These are phyloP conservation scores for Ganoderma resinaceum DNA, from an alignment of 1,284 basidiomycete genomes.

Conservation along the genomic window DNA sequence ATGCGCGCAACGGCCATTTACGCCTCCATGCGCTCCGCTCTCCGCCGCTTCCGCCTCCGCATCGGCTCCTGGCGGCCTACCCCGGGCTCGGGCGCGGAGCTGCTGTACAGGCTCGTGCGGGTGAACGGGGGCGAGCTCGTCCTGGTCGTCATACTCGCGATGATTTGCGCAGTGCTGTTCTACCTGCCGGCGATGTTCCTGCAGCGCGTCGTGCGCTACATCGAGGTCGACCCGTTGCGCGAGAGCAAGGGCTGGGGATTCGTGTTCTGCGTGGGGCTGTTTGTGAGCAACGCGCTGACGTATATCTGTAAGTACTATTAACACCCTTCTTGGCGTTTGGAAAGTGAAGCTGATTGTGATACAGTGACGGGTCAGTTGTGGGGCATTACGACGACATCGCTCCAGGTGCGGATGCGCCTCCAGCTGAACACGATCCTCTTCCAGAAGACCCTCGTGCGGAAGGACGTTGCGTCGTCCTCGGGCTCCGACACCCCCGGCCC, in stretches of 20 bases:
- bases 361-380: conserved; percentile 63
- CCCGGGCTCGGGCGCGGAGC: conserved; percentile 66
- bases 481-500: conserved; percentile 32
- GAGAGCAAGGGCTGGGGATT: conserved; percentile 72
- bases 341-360: conserved; percentile 31
- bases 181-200: conserved; percentile 85
- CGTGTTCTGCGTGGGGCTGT: conserved; percentile 75
- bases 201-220: conserved; percentile 71
- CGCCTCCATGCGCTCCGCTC: conserved; percentile 45
- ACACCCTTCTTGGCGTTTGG: background rate
- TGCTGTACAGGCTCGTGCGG: conserved; percentile 63
- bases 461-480: conserved; percentile 80
- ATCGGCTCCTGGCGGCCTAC: conserved; percentile 52
- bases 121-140: conserved; percentile 55
- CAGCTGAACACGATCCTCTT: conserved; percentile 90
- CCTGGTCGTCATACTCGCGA: conserved; percentile 62
- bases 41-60: conserved; percentile 49
- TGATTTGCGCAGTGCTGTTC: conserved; percentile 70
- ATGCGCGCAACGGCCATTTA: conserved; percentile 69
- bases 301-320: conserved; percentile 57
- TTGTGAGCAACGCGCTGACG: conserved; percentile 66
- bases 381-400: conserved; percentile 70
- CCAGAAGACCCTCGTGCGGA: conserved; percentile 88
- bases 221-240: conserved; percentile 68
- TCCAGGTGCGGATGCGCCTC: conserved; percentile 77